Percentiles rank a stretch among this genome's conserved stretches.
Conservation (phyloP, 345 rosid genomes). For the Populus tremula region DNA sequence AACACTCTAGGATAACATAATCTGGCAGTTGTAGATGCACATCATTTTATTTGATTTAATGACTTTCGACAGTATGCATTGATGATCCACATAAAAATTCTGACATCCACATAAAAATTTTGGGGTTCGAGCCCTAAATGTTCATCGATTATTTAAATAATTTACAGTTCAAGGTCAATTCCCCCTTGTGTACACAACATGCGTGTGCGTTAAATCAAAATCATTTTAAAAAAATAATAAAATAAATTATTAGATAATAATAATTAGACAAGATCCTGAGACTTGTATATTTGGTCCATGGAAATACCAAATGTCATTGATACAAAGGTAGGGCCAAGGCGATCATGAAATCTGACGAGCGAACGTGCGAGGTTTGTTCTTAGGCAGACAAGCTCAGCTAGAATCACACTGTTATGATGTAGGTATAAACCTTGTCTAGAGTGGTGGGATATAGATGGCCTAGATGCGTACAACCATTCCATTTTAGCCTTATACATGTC, state of each 20-base stretch:
- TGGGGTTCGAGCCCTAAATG: neutral
- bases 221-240: neutral
- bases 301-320: neutral
- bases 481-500: neutral
- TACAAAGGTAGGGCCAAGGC: conserved; percentile 1
- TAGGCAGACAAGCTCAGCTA: neutral
- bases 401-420: neutral
- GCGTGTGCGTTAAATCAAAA: neutral
- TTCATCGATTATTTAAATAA: neutral
- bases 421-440: neutral
- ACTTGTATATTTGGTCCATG: neutral
- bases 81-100: neutral
- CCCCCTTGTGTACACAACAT: neutral
- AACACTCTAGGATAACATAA: too few species aligned
- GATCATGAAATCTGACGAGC: conserved; percentile 4
- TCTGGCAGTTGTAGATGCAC: too few species aligned
- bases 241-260: neutral
- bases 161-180: neutral
- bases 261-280: conserved; percentile 15
- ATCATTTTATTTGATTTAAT: too few species aligned
- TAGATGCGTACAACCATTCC: neutral
- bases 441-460: neutral
- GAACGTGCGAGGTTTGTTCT: conserved; percentile 22
- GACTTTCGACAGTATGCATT: neutral
- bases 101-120: neutral